Evolutionary conservation across 441 rosid genomes (phyloP), one percentile per base, ranked within the genome.

Genomic region (Gossypium schwendimanii): DNA sequence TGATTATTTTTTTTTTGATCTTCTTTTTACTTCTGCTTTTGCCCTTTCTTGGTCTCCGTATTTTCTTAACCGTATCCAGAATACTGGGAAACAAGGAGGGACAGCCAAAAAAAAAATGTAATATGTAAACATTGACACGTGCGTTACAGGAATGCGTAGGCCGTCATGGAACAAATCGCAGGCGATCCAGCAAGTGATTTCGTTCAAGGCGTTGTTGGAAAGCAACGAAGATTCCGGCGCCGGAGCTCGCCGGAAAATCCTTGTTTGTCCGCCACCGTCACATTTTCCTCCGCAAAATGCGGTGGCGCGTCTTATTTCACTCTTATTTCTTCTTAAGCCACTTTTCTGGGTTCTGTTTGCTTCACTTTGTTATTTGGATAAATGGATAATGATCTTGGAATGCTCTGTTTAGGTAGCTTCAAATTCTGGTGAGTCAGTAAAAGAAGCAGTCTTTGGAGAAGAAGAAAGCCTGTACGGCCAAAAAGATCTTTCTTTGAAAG

Each of bases 81-180:
- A 54, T 64, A 10, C 60, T 45, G 57, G 41, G 44, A 73, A 41
- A 71, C 67, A 24, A 28, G 67, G 63, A 24, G 39, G 24, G 33
- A 52, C 8, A 6, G 33, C 33, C 6, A 23, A 20, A 26, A 41
- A 26, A 41, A 36, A 33, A 12, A 9, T 28, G 45, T 26, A 65
- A 57, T 52, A 64, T n/a, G 36, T 39, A 76, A 60, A 73, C 77
- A 21, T 23, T 80, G 84, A 81, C 90, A 86, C 90, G 93, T 83
- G 88, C 78, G 45, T 21, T n/a, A 70, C 91, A 95, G 99, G 99
- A 81, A 95, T 95, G 99, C 87, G 99, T 20, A 85, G 92, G 57
- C 99, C 99, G 31, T 95, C 99, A 3, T 95, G 99, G 99, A 95
- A 95, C 93, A 92, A 95, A 83, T 92, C 99, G 72, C 99, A 95